Percentiles rank a stretch among this genome's conserved stretches.
Evolutionary conservation across 2,329 filamentous ascomycete genomes (phyloP).

Genomic region (Fusarium udum): DNA sequence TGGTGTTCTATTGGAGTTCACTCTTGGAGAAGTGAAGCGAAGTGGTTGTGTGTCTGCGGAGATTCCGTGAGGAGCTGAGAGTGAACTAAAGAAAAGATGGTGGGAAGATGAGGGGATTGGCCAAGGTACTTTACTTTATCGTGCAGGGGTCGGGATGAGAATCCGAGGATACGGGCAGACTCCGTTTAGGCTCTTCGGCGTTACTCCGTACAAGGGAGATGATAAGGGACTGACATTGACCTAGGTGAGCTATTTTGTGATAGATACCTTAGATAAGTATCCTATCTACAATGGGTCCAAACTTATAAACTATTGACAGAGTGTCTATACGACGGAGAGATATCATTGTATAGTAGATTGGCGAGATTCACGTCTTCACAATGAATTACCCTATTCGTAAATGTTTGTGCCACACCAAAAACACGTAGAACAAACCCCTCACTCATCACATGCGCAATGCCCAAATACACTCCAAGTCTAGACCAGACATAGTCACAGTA

Average conservation of each 20-base stretch:
- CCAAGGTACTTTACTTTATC: not conserved
- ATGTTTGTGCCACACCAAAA: not conserved
- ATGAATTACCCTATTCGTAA: not conserved
- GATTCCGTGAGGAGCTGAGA: conserved; percentile 30
- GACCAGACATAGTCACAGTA: not conserved
- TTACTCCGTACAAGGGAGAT: not conserved
- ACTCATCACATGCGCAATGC: conserved; percentile 16
- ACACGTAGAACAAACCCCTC: not conserved
- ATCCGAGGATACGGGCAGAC: not conserved
- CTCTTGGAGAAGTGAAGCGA: conserved; percentile 15
- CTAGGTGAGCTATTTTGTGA: conserved; percentile 4
- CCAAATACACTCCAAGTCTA: not conserved
- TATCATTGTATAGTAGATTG: not conserved
- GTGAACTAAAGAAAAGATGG: not conserved
- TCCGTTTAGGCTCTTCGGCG: not conserved
- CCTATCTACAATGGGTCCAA: not conserved
- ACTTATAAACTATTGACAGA: not conserved
- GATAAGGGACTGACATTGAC: not conserved
- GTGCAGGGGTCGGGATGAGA: conserved; percentile 10
- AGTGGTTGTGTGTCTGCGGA: conserved; percentile 18
- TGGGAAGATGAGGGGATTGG: conserved; percentile 12
- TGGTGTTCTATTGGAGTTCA: conserved; percentile 21
- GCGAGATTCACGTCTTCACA: not conserved
- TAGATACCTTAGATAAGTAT: not conserved
- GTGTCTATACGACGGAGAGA: not conserved